Conservation (phyloP, 2,329 filamentous ascomycete genomes). For the Alternaria dauci region DNA sequence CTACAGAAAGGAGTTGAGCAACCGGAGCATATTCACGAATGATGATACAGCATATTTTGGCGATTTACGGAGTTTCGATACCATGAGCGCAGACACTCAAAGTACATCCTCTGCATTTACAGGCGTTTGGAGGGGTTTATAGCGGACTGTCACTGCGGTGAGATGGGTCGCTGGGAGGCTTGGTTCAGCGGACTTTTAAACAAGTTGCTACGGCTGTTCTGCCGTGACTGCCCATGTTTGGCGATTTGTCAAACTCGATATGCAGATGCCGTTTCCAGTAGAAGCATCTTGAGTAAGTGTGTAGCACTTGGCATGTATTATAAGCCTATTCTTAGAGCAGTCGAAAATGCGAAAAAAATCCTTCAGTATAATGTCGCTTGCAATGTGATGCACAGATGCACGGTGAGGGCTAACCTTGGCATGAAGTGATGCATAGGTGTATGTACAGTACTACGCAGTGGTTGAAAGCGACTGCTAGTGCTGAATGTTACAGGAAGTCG, state of each 20-base stretch:
- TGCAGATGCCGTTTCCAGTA: neutral
- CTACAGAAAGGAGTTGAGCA: neutral
- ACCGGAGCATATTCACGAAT: slow-evolving; percentile 27
- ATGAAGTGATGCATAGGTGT: neutral
- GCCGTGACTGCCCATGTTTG: neutral
- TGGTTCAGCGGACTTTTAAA: neutral
- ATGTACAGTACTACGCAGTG: neutral
- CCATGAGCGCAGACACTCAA: slow-evolving; percentile 23
- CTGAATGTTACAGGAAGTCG: neutral
- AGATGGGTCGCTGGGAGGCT: slow-evolving; percentile 1
- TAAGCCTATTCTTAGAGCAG: neutral
- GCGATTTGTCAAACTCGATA: neutral
- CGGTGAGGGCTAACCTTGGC: neutral
- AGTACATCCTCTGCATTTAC: slow-evolving; percentile 20
- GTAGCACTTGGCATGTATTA: slow-evolving; percentile 1
- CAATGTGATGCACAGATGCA: neutral
- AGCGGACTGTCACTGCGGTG: slow-evolving; percentile 3
- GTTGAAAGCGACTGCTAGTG: neutral
- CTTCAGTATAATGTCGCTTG: neutral
- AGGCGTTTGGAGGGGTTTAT: slow-evolving; percentile 25
- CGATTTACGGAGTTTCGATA: slow-evolving; percentile 32
- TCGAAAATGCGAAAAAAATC: neutral
- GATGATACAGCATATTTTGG: slow-evolving; percentile 25
- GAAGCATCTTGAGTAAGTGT: neutral
- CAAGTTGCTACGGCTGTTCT: neutral